phyloP scores from a whole-genome alignment of 2,329 filamentous ascomycete species.

The Basipetospora chlamydospora region DNA sequence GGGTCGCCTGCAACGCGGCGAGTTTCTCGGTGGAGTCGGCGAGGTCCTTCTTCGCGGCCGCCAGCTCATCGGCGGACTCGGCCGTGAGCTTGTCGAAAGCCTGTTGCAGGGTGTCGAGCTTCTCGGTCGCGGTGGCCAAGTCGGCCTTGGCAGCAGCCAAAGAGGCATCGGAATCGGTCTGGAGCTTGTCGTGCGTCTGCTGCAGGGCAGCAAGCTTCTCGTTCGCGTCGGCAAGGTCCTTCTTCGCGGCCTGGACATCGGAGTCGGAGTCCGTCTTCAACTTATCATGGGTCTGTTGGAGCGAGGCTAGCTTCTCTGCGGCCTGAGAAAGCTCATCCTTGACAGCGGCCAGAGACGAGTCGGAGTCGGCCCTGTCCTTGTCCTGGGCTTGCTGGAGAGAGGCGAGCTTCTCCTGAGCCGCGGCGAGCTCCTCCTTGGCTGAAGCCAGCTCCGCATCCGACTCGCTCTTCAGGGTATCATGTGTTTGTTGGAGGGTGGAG shows the following conservation, averaged over 20 bases:
- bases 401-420: slow-evolving; percentile 17
- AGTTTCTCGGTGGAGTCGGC: slow-evolving; percentile 9
- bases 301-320: slow-evolving; percentile 14
- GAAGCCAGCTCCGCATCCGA: slow-evolving; percentile 16
- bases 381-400: slow-evolving; percentile 12
- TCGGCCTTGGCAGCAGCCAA: slow-evolving; percentile 18
- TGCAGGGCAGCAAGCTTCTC: slow-evolving; percentile 10
- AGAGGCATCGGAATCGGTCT: slow-evolving; percentile 12
- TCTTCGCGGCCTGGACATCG: slow-evolving; percentile 16
- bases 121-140: slow-evolving; percentile 14
- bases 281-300: slow-evolving; percentile 15
- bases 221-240: slow-evolving; percentile 7
- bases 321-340: slow-evolving; percentile 16
- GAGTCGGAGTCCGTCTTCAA: slow-evolving; percentile 18
- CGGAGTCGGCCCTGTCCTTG: slow-evolving; percentile 17
- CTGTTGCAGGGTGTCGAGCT: slow-evolving; percentile 10
- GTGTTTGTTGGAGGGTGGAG: slow-evolving; percentile 9
- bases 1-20: slow-evolving; percentile 10
- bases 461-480: slow-evolving; percentile 13
- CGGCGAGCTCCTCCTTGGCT: slow-evolving; percentile 18
- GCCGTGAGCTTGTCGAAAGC: neutral
- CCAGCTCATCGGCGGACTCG: slow-evolving; percentile 6
- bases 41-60: slow-evolving; percentile 5
- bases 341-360: slow-evolving; percentile 14
- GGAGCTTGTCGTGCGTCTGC: slow-evolving; percentile 12